phyloP scores from a whole-genome alignment of 208 protist species.

The Wallacemonas sp. region DNA sequence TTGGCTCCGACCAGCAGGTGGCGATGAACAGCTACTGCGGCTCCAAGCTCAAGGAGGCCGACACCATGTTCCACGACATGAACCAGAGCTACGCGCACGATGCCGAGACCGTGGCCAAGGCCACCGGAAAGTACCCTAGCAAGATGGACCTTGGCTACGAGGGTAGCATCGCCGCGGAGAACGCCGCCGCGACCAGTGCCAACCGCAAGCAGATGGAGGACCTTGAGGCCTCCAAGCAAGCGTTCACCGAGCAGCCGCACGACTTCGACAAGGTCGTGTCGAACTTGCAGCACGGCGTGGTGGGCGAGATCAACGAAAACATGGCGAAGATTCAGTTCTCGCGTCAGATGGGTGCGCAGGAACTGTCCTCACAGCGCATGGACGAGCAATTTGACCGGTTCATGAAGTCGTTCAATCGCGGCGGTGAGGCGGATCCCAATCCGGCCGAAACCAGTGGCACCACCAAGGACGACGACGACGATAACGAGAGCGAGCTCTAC shows the following conservation, averaged over 20 bases:
- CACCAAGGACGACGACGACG: neutral
- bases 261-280: constrained; percentile 27
- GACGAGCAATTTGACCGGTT: constrained; percentile 92
- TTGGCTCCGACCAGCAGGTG: constrained; percentile 64
- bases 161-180: constrained; percentile 62
- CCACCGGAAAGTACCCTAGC: constrained; percentile 59
- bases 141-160: constrained; percentile 92
- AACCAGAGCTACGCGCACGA: constrained; percentile 79
- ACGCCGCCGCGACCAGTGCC: constrained; percentile 41
- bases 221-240: constrained; percentile 36
- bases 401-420: constrained; percentile 71
- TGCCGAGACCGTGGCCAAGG: constrained; percentile 41
- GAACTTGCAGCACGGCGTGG: constrained; percentile 22
- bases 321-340: constrained; percentile 85
- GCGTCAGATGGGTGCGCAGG: constrained; percentile 62
- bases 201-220: constrained; percentile 55
- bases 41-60: constrained; percentile 79
- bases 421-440: too few species aligned
- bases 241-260: constrained; percentile 30
- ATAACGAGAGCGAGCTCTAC: constrained; percentile 28
- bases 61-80: constrained; percentile 66
- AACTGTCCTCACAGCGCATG: constrained; percentile 69
- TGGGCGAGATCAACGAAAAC: constrained; percentile 75
- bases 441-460: too few species aligned
- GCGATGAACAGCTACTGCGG: constrained; percentile 81